Evolutionary conservation across 371 early-diverging fungal species (phyloP).

Genomic region (Capniomyces stellatus): DNA sequence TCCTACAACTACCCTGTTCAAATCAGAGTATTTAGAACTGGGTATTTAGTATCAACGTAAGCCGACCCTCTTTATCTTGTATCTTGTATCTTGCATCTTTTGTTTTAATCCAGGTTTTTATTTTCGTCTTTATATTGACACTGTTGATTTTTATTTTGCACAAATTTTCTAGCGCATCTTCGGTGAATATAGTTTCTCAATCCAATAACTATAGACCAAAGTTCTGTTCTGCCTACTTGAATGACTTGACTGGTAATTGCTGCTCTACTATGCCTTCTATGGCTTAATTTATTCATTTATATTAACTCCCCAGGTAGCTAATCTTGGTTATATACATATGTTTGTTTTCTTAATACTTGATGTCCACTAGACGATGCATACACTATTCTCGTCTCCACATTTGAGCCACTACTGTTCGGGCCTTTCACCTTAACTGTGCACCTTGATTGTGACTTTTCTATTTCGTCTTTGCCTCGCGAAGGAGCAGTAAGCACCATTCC

Average conservation of each 20-base stretch:
- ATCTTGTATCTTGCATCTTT: background rate
- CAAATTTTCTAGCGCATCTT: conserved; percentile 15
- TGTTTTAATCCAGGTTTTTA: background rate
- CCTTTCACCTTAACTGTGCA: conserved; percentile 46
- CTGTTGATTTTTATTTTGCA: background rate
- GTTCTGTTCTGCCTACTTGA: conserved; percentile 38
- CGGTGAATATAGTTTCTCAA: conserved; percentile 37
- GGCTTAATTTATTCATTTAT: background rate
- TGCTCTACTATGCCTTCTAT: background rate
- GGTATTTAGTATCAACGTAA: conserved; percentile 43
- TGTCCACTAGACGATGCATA: conserved; percentile 40
- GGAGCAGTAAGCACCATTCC: no score
- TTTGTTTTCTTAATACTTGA: no score
- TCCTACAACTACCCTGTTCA: conserved; percentile 46
- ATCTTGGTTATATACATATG: no score
- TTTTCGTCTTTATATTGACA: background rate
- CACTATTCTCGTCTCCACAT: conserved; percentile 59
- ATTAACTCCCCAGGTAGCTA: background rate
- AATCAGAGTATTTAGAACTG: conserved; percentile 42
- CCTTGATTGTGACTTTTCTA: no score
- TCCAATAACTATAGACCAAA: conserved; percentile 57
- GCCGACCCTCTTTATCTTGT: background rate
- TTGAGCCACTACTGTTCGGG: conserved; percentile 48
- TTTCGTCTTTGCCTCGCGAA: no score
- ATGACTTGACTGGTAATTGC: conserved; percentile 22